Base-by-base conservation (phyloP, 805 yeast species). In the Starmerella vaccinii region DNA sequence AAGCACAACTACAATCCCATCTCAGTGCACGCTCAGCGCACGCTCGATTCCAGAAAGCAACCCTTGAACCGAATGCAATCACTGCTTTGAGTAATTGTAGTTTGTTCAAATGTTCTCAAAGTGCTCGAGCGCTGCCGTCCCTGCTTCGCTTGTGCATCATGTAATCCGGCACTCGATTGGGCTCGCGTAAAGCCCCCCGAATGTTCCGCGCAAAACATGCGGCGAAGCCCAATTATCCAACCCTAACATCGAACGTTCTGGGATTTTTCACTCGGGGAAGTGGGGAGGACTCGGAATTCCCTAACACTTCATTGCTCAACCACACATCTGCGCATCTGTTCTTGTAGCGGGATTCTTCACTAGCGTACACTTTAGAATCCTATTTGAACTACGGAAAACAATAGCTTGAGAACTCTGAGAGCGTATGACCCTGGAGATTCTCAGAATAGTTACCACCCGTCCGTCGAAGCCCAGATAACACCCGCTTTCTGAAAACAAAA, bases 381-480 rank as follows among this genome's bases (percentile, higher is more conserved):
- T 27, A n/a, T 7, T 21, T 41, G 45, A 41, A 19, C 34, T 10
- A 21, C 23, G 13, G 32, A 41, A 26, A 41, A 9, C 34, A 18
- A 26, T 6, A 27, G 9, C 32, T n/a, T 5, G 34, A 27, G 21
- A 41, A 26, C 23, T 27, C 45, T 27, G 13, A 30, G 46, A 47
- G 38, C 50, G 53, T 29, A 56, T 56, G 59, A 50, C 49, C 49
- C 53, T 39, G 19, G 53, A 56, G 56, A 32, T 47, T 37, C 52
- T 54, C 51, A 48, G 52, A 46, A 51, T 51, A 49, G 51, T 46
- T 44, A 51, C 57, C 35, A 54, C 59, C 2, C 57, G 57, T 37
- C 53, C 52, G 24, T 42, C 57, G 24, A 56, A 56, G 45, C 59
- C 59, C 38, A 49, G 59, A 51, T 56, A 56, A 49, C 57, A 54